These are phyloP conservation scores for Rhizodiscina lignyota DNA, from an alignment of 495 filamentous ascomycete species.

Conservation along the genomic window DNA sequence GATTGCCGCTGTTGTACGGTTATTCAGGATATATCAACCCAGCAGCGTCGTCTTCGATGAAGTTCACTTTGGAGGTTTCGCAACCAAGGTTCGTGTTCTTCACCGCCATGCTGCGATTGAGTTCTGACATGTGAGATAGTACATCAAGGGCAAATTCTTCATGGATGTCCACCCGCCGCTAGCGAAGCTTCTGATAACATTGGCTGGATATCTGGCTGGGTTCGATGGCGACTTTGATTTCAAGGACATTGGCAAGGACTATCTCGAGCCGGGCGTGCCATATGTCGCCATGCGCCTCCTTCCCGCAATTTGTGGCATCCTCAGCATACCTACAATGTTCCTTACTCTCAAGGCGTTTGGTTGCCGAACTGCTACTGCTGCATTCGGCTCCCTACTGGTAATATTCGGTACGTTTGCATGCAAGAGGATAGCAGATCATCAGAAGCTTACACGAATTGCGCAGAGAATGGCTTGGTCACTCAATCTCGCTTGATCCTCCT, in stretches of 20 bases:
- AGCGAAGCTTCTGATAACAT: conserved; percentile 85
- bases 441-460: conserved; percentile 4
- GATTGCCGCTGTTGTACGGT: conserved; percentile 46
- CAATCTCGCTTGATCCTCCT: conserved; percentile 91
- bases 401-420: conserved; percentile 56
- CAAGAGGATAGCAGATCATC: neutral
- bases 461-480: conserved; percentile 88
- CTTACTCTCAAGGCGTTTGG: conserved; percentile 83
- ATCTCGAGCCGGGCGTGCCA: conserved; percentile 81
- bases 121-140: too few relatives aligned
- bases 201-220: conserved; percentile 88
- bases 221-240: conserved; percentile 96
- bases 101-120: neutral
- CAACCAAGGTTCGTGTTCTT: neutral
- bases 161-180: conserved; percentile 99
- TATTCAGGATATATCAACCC: conserved; percentile 94
- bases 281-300: conserved; percentile 96
- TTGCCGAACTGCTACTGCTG: conserved; percentile 68
- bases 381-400: conserved; percentile 66
- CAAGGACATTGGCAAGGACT: conserved; percentile 99
- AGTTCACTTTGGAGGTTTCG: conserved; percentile 29
- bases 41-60: conserved; percentile 96
- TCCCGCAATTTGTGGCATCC: conserved; percentile 72
- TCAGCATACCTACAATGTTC: conserved; percentile 83
- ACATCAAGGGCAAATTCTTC: conserved; percentile 96